Conservation (phyloP, 2,329 filamentous ascomycete species). For the Sporothrix variecibatus region DNA sequence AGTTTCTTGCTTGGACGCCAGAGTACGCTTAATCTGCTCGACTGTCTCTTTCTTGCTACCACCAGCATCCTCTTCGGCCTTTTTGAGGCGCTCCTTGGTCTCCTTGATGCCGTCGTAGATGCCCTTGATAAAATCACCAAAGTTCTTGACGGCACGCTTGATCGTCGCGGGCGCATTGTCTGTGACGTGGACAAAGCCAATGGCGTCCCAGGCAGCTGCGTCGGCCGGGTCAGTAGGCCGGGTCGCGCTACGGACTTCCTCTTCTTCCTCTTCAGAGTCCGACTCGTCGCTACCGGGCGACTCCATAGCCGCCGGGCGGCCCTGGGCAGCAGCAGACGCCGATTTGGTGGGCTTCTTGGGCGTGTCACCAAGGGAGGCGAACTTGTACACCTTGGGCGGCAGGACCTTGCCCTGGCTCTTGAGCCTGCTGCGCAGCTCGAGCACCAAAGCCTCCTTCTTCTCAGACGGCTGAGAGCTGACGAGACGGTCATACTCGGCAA, state of each 20-base stretch:
- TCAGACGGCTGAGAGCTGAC: slow-evolving; percentile 27
- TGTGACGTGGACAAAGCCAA: slow-evolving; percentile 54
- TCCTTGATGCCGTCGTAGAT: slow-evolving; percentile 52
- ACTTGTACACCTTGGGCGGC: slow-evolving; percentile 33
- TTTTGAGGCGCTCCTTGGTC: slow-evolving; percentile 48
- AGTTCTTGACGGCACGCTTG: slow-evolving; percentile 52
- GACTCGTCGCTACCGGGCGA: slow-evolving; percentile 26
- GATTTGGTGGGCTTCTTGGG: slow-evolving; percentile 18
- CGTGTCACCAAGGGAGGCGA: slow-evolving; percentile 28
- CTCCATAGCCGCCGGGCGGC: slow-evolving; percentile 23
- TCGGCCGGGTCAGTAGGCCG: slow-evolving; percentile 50
- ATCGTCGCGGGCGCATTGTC: slow-evolving; percentile 40
- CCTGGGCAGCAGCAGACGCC: not conserved
- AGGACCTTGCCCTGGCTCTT: slow-evolving; percentile 30
- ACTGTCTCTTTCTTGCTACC: slow-evolving; percentile 40
- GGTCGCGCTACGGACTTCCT: slow-evolving; percentile 42
- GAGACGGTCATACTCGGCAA: slow-evolving; percentile 30
- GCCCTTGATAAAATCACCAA: slow-evolving; percentile 53
- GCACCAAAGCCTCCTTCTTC: slow-evolving; percentile 29
- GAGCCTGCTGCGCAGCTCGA: slow-evolving; percentile 30
- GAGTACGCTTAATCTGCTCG: slow-evolving; percentile 44
- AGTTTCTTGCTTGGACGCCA: slow-evolving; percentile 50
- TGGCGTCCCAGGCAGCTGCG: slow-evolving; percentile 55
- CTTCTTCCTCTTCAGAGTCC: slow-evolving; percentile 27
- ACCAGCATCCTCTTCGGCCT: slow-evolving; percentile 40